A percentile compares a stretch with the other conserved stretches of the same genome.
These are phyloP conservation scores for Cladosporium sp. DNA, from an alignment of 2,329 filamentous ascomycete genomes.

Conservation along the genomic window DNA sequence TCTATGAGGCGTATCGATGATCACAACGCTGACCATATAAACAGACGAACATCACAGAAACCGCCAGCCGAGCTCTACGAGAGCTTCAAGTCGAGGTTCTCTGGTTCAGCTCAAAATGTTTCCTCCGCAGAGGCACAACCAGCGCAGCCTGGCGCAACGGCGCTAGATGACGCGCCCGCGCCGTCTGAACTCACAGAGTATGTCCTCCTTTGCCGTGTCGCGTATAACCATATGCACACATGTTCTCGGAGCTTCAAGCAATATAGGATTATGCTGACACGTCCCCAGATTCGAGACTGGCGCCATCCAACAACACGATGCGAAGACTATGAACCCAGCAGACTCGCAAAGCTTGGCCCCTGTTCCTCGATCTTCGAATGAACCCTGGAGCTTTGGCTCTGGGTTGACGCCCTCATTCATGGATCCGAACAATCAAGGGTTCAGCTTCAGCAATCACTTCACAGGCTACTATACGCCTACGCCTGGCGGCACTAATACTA, in stretches of 20 bases:
- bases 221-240: neutral
- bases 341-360: constrained; percentile 71
- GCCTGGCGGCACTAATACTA: constrained; percentile 71
- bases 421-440: constrained; percentile 79
- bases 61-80: constrained; percentile 79
- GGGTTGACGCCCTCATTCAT: constrained; percentile 80
- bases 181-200: constrained; percentile 14
- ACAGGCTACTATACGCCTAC: constrained; percentile 86
- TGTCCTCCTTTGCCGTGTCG: neutral
- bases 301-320: constrained; percentile 12
- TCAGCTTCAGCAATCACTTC: constrained; percentile 75
- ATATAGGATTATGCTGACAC: neutral
- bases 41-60: constrained; percentile 65
- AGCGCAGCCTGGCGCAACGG: constrained; percentile 37
- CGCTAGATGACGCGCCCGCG: constrained; percentile 42
- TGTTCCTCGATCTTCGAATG: constrained; percentile 73
- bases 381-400: constrained; percentile 62
- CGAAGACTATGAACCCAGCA: constrained; percentile 6
- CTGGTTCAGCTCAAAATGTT: constrained; percentile 55
- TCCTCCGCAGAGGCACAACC: constrained; percentile 41
- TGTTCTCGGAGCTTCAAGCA: neutral
- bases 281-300: neutral
- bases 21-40: constrained; percentile 17
- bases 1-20: neutral
- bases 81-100: constrained; percentile 79